Evolutionary conservation across 805 yeast genomes (phyloP), one percentile per base, ranked within the genome.

Genomic region (Tetrapisispora arboricola): DNA sequence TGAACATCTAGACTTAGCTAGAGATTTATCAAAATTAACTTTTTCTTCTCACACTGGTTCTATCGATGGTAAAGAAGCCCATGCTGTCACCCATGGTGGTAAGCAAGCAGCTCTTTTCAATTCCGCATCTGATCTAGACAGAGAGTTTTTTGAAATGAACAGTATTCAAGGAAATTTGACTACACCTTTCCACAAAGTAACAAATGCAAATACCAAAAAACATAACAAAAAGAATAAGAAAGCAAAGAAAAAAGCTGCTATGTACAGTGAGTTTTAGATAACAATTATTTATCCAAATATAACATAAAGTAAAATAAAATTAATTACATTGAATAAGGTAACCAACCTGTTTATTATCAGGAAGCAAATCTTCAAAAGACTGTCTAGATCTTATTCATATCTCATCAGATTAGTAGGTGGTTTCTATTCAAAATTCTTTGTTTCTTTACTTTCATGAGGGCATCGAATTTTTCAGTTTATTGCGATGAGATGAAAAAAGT

Each of bases 111-210:
- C 86, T 2, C 68, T 82, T 47, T 75, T 73, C 49, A 79, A 81
- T 56, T 82, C 86, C 6, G 86, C 90, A 27, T 84, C 76, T 32
- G 92, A 85, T 51, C 67, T 90, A 49, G 96, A 90, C 60, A 70
- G 75, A 28, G 95, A 86, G 44, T 90, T 90, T 56, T 90, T 90
- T 70, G 70, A 73, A 42, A 75, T 80, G 78, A 72, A 71, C 44
- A 65, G 62, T 13, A 76, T 80, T 4, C 69, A 70, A 46, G 94
- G 94, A 3, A 75, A 72, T 40, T 55, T 80, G 45, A 67, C 69
- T 32, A 66, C 72, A 6, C 95, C 97, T 6, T 86, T 85, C 71
- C 96, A 90, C 57, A 70, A 70, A 50, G 55, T 55, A 15, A 62
- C 55, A 26, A 57, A 47, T 25, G 43, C 53, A 27, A 61, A 61